Conservation (phyloP, 2,329 filamentous ascomycete genomes). For the Trichoderma citrinoviride region DNA sequence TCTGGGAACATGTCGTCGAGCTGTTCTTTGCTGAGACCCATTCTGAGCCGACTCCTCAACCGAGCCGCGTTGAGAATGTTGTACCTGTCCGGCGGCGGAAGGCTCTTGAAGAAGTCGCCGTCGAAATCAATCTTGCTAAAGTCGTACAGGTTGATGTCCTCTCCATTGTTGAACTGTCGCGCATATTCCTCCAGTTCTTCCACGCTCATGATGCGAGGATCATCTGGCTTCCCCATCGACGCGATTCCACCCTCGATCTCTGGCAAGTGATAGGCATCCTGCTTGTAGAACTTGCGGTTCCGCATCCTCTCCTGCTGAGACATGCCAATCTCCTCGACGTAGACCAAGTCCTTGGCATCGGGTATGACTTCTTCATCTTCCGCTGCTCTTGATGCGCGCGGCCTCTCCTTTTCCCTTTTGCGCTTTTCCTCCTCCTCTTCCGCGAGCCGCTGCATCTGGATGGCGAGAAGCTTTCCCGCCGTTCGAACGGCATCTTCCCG, state of each 20-base stretch:
- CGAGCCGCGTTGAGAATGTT: constrained; percentile 96
- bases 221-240: constrained; percentile 84
- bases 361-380: constrained; percentile 60
- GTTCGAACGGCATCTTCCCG: constrained; percentile 91
- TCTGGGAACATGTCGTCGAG: constrained; percentile 95
- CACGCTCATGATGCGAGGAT: constrained; percentile 93
- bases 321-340: constrained; percentile 88
- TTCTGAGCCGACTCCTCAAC: constrained; percentile 80
- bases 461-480: constrained; percentile 83
- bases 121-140: constrained; percentile 99
- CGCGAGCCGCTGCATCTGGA: constrained; percentile 88
- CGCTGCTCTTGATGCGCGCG: constrained; percentile 38
- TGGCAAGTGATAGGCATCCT: constrained; percentile 92
- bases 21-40: constrained; percentile 97
- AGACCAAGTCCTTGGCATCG: constrained; percentile 68
- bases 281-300: constrained; percentile 78
- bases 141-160: constrained; percentile 89
- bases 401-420: constrained; percentile 46
- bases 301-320: constrained; percentile 70
- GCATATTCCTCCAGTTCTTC: constrained; percentile 95
- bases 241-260: constrained; percentile 77
- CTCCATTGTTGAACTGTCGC: constrained; percentile 83
- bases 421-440: constrained; percentile 78
- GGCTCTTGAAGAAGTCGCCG: constrained; percentile 87
- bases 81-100: constrained; percentile 88